phyloP scores from a whole-genome alignment of 768 basidiomycete species.

The Mycena epipterygia region DNA sequence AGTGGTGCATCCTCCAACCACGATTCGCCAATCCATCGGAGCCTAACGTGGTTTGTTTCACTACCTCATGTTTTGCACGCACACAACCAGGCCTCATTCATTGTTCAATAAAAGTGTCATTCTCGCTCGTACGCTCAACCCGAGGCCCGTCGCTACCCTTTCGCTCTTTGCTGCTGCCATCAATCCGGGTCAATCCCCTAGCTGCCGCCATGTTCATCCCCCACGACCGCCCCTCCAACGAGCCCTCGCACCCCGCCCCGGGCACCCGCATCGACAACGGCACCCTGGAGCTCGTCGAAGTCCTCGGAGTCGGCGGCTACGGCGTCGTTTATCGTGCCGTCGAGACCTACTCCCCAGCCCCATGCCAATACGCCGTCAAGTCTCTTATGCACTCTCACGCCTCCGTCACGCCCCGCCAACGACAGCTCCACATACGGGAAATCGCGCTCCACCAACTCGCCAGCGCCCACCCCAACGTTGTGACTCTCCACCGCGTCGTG shows the following conservation, averaged over 20 bases:
- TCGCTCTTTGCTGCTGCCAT: constrained; percentile 2
- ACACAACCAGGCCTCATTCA: constrained; percentile 29
- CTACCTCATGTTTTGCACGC: constrained; percentile 40
- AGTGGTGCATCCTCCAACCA: constrained; percentile 30
- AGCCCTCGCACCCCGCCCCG: constrained; percentile 61
- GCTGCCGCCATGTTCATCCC: constrained; percentile 29
- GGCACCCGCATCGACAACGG: constrained; percentile 89
- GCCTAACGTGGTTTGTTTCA: constrained; percentile 40
- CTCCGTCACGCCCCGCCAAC: constrained; percentile 65
- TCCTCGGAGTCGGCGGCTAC: constrained; percentile 94
- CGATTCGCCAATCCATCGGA: constrained; percentile 38
- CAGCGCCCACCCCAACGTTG: constrained; percentile 83
- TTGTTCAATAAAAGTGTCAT: constrained; percentile 32
- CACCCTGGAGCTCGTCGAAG: constrained; percentile 84
- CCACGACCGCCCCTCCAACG: constrained; percentile 34
- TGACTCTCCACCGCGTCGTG: constrained; percentile 90
- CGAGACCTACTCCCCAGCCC: constrained; percentile 64
- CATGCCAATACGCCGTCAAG: constrained; percentile 88
- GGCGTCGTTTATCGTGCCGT: constrained; percentile 95
- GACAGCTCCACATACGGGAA: constrained; percentile 89
- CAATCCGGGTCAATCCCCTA: neutral
- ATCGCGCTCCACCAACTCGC: constrained; percentile 85
- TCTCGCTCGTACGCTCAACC: constrained; percentile 22
- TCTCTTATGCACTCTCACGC: constrained; percentile 75
- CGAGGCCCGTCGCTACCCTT: constrained; percentile 28